Conservation (phyloP, 1,284 basidiomycete species). For the Cutaneotrichosporon cavernicola region DNA sequence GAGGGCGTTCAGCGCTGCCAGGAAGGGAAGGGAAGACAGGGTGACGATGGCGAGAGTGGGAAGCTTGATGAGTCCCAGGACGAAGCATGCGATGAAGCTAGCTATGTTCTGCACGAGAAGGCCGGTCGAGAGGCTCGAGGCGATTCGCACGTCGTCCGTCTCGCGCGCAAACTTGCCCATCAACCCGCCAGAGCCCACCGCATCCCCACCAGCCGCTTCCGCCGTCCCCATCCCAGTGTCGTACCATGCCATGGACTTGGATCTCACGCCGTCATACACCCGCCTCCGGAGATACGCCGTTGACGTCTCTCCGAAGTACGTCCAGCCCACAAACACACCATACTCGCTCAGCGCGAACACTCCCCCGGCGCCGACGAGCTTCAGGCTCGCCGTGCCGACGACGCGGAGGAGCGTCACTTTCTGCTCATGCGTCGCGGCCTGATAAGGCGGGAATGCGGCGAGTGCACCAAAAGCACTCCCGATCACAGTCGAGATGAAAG, state of each 20-base stretch:
- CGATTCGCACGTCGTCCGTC: slow-evolving; percentile 87
- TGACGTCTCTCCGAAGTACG: slow-evolving; percentile 79
- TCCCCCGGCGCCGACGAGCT: slow-evolving; percentile 69
- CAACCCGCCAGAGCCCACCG: slow-evolving; percentile 80
- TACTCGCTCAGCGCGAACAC: slow-evolving; percentile 72
- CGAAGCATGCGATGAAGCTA: slow-evolving; percentile 73
- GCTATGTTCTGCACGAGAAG: slow-evolving; percentile 75
- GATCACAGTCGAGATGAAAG: slow-evolving; percentile 89
- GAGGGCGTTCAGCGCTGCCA: slow-evolving; percentile 70
- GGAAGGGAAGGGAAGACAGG: slow-evolving; percentile 81
- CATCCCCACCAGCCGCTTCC: slow-evolving; percentile 58
- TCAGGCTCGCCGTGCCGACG: slow-evolving; percentile 63
- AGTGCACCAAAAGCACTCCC: slow-evolving; percentile 84
- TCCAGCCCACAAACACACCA: slow-evolving; percentile 76
- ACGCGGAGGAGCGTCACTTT: slow-evolving; percentile 62
- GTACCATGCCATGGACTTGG: slow-evolving; percentile 81
- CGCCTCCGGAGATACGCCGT: slow-evolving; percentile 66
- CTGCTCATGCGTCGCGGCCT: slow-evolving; percentile 49
- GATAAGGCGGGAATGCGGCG: slow-evolving; percentile 56
- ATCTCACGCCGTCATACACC: slow-evolving; percentile 69
- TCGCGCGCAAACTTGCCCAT: slow-evolving; percentile 93
- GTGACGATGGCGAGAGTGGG: slow-evolving; percentile 87
- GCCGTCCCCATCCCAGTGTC: slow-evolving; percentile 74
- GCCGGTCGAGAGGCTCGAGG: slow-evolving; percentile 74
- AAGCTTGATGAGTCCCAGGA: slow-evolving; percentile 76